Evolutionary conservation across 2,329 filamentous ascomycete genomes (phyloP), one percentile per base, ranked within the genome.

Genomic region (Tolypocladium pustulatum): DNA sequence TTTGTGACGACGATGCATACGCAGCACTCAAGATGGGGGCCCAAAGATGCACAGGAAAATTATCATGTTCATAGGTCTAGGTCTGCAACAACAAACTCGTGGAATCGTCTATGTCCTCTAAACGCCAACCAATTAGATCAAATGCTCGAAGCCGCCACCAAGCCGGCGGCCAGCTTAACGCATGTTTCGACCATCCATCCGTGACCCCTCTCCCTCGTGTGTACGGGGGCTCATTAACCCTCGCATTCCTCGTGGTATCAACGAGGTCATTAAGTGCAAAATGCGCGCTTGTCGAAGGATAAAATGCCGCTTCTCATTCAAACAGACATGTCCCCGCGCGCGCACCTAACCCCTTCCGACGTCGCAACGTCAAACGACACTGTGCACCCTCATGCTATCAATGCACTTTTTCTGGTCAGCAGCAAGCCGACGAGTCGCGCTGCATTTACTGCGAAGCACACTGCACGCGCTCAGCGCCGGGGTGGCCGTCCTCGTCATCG

Each of bases 371-470:
- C 49, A 36, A 36, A 20, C 30, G 20, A 53, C 12, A 52, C 49
- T 32, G 27, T 43, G 34, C 54, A 32, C 27, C 61, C 56, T 22
- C 54, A 15, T 25, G 22, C 37, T 25, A 22, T 32, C 54, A 41
- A 55, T 43, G 37, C 54, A 40, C 27, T 36, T 54, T 46, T 54
- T 46, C 25, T 20, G 20, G 25, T 15, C n/a, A 25, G 38, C 17
- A 15, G 41, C 51, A 41, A 43, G 32, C 53, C 27, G 17, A 54
- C 58, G 22, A 57, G 57, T 57, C 46, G 51, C 41, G 49, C 17
- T 20, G 12, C 20, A 51, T 75, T 84, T 92, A 94, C 83, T 94
- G 90, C 38, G 89, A 91, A 59, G 90, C 89, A 74, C 90, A 94
- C 79, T 94, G 90, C 60, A 94, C 89, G 63, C 90, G 85, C 78